A percentile compares a stretch with the other conserved stretches of the same genome.
These are phyloP conservation scores for Thalassiosira livingstoniorum DNA, from an alignment of 352 stramenopile genomes.

Conservation along the genomic window DNA sequence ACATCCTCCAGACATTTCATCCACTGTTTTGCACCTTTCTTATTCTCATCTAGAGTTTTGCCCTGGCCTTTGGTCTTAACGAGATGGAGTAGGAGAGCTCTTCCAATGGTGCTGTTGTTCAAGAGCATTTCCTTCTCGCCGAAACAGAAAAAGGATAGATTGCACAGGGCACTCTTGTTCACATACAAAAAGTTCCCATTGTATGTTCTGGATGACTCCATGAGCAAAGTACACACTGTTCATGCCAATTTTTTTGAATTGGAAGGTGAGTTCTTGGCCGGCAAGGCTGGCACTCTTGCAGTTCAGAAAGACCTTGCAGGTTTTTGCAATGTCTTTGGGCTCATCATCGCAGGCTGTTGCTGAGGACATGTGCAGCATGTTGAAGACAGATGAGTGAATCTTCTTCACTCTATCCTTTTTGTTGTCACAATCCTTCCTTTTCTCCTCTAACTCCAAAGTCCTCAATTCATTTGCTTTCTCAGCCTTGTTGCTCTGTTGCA, in stretches of 20 bases:
- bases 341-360: background rate
- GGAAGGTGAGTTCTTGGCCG: slow-evolving; percentile 91
- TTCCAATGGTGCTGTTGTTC: background rate
- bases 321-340: background rate
- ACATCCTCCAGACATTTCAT: background rate
- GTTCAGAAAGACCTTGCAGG: slow-evolving; percentile 1
- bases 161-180: background rate
- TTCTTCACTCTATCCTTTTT: slow-evolving; percentile 11
- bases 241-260: slow-evolving; percentile 80
- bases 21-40: background rate
- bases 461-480: background rate
- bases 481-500: background rate
- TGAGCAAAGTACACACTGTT: background rate
- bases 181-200: background rate
- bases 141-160: slow-evolving; percentile 10
- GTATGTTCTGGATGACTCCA: background rate
- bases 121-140: background rate
- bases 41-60: slow-evolving; percentile 6
- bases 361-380: background rate
- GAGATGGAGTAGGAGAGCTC: background rate
- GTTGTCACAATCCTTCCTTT: background rate
- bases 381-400: background rate
- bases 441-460: background rate
- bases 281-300: slow-evolving; percentile 54
- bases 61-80: slow-evolving; percentile 9